Base-by-base conservation (phyloP, 129 eudicot genomes). In the Flaveria ramosissima region DNA sequence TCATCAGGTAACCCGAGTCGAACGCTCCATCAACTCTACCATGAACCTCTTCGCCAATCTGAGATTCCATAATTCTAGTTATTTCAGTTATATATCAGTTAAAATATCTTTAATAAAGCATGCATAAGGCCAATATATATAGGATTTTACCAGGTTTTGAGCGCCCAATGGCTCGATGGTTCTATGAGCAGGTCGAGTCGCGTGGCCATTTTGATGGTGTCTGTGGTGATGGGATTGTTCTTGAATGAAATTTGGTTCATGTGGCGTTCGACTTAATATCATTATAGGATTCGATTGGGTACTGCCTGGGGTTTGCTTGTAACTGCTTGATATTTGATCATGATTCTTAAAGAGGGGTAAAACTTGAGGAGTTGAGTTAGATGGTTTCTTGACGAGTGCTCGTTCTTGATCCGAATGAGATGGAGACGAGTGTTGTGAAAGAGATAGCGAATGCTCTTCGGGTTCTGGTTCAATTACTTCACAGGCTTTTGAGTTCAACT, bases 1-100 rank as follows among this genome's bases (percentile, higher is more conserved):
- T 94, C 97, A 94, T 85, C 71, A 94, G 82, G 79, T 85, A 94
- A 53, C 99, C 99, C 5, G 99, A 94, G 80, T 91, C 97, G 13
- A 94, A 94, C 8, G 90, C 86, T 57, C 97, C 99, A 70, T 94
- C 99, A 15, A 94, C 96, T 82, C 89, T 90, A 10, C 99, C 97
- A 9, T 77, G 92, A 72, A 94, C 86, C 63, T 91, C 96, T 41
- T 97, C 97, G 52, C 99, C 99, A 83, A 94, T 84, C 99, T 94
- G 79, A 47, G 70, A 26, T 68, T 59, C 13, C 39, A 68, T 11
- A 70, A 21, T n/a, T 24, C 61, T 32, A 47, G 32, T 55, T 23
- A 27, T 16, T 47, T 13, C 3, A 10, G 30, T 20, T 20, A 7
- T 23, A 27, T 16, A 56, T 13, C 6, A 10, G 30, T 20, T 20